These are phyloP conservation scores for Populus ilicifolia DNA, from an alignment of 345 rosid genomes.

Conservation along the genomic window DNA sequence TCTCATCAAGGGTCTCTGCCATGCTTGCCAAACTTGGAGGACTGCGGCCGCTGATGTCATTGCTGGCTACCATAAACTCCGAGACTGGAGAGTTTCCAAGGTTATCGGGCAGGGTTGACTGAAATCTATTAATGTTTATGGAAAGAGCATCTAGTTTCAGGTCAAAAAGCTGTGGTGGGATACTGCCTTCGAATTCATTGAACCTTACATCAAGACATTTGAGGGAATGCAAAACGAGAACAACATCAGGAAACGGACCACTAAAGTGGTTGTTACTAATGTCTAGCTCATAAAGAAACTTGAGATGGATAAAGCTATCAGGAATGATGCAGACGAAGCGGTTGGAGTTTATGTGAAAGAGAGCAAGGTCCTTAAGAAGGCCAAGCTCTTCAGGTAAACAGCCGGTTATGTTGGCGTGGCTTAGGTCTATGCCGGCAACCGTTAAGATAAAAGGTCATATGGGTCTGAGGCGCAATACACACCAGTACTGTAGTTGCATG, in stretches of 20 bases:
- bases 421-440: conserved; percentile 81
- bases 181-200: conserved; percentile 50
- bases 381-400: conserved; percentile 61
- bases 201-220: conserved; percentile 75
- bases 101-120: conserved; percentile 52
- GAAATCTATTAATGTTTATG: conserved; percentile 68
- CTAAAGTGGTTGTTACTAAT: conserved; percentile 65
- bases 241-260: conserved; percentile 59
- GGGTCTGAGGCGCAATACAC: conserved; percentile 69
- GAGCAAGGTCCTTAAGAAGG: conserved; percentile 67
- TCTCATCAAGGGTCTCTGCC: conserved; percentile 54
- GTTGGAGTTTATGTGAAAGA: conserved; percentile 75
- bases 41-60: conserved; percentile 50
- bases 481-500: conserved; percentile 71
- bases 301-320: conserved; percentile 35
- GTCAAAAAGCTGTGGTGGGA: conserved; percentile 57
- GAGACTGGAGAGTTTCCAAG: conserved; percentile 76
- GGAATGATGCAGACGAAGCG: conserved; percentile 61
- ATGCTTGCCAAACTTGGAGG: conserved; percentile 61
- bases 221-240: conserved; percentile 57
- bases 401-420: conserved; percentile 68
- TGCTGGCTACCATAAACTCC: conserved; percentile 70
- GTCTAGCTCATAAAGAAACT: conserved; percentile 62
- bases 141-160: conserved; percentile 77
- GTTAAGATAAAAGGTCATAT: conserved; percentile 45